Conservation (phyloP, 73 alveolate genomes). For the Paramecium pentaurelia region DNA sequence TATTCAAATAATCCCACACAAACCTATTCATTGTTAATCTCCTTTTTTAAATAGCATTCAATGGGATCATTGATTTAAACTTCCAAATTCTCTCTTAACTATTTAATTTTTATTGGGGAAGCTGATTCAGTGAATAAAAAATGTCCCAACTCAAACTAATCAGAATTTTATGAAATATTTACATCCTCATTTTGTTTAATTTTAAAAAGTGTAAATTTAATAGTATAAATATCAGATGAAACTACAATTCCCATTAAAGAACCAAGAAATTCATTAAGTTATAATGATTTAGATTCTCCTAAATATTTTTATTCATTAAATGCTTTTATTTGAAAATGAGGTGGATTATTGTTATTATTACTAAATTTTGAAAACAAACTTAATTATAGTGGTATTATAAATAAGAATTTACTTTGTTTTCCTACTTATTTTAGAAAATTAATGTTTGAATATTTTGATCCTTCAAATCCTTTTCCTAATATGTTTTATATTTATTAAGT, state of each 20-base stretch:
- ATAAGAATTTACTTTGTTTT: not conserved
- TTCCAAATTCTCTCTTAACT: not conserved
- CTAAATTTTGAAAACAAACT: not conserved
- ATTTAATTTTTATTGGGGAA: not conserved
- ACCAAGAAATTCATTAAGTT: not conserved
- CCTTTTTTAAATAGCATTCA: not conserved
- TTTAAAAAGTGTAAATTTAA: not conserved
- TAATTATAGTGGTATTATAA: not conserved
- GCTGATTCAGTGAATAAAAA: not conserved
- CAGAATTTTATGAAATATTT: not conserved
- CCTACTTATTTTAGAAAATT: not conserved
- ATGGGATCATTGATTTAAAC: not conserved
- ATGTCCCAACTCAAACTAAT: not conserved
- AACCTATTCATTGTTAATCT: not conserved
- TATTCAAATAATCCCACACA: not conserved
- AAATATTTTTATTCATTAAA: not conserved
- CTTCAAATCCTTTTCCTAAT: not conserved
- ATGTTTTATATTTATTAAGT: not conserved
- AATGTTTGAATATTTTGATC: not conserved
- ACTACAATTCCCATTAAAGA: not conserved
- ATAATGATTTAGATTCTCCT: not conserved
- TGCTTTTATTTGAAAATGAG: not conserved
- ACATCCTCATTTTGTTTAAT: slow-evolving; percentile 2
- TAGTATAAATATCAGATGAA: not conserved
- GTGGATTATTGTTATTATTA: not conserved